Base-by-base conservation (phyloP, 352 stramenopile species). In the Thraustochytrium sp. region DNA sequence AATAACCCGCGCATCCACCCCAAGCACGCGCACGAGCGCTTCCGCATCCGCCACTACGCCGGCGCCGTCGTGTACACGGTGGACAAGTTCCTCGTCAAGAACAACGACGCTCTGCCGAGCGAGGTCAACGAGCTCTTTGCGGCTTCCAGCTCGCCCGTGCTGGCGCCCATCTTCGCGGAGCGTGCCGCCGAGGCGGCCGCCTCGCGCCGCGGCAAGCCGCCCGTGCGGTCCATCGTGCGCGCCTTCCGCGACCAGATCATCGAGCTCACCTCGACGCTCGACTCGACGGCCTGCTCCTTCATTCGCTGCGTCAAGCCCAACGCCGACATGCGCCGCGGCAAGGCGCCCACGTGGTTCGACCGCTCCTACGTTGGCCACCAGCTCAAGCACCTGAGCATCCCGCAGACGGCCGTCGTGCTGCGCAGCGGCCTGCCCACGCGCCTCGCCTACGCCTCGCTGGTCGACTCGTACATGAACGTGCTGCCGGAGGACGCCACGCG, bases 281-380 rank as follows among this genome's bases (percentile, higher is more conserved):
- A 93, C 62, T 85, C 86, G n/a, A 96, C 91, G 11, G 90, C 89
- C 18, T 95, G 91, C 88, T 93, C 92, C 86, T 96, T 95, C 63
- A 93, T 96, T 48, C 90, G 91, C 23, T 95, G 92, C 76, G 94
- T 95, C 86, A 95, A 95, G 87, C 91, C 92, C 46, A 95, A 95
- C 83, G 86, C 89, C 3, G 76, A 90, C 26, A 95, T 94, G 91
- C 13, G 16, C 23, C 44, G 61, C 44, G 75, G 75, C 16, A 84
- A 56, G 13, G 31, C 54, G 23, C 54, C 46, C 31, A 78, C 82
- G 13, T 55, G 61, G 55, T 95, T 93, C 82, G 89, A 93, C 53
- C 88, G 85, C 23, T 87, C 88, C 13, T 95, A 94, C 61, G 92
- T 95, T 3, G 90, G 92, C 2, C 90, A 90, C 18, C 92, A 95